Conservation (phyloP, 495 filamentous ascomycete genomes). For the Hyaloscypha bicolor region DNA sequence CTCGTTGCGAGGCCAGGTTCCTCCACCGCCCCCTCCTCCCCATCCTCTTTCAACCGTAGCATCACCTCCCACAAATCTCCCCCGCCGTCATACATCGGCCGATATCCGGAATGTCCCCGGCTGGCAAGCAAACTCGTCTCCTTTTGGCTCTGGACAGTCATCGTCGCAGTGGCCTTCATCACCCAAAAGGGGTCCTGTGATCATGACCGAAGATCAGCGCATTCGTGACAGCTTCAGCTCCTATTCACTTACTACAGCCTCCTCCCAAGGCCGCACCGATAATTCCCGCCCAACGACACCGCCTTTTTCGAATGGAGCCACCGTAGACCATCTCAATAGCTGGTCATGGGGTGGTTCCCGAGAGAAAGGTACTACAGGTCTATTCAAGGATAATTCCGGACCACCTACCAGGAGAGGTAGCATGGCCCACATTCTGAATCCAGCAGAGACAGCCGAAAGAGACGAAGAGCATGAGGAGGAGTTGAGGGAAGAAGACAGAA, state of each 20-base stretch:
- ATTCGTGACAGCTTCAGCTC: conserved; percentile 79
- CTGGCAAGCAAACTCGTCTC: conserved; percentile 76
- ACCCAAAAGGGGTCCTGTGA: conserved; percentile 63
- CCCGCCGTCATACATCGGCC: conserved; percentile 90
- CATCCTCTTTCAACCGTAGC: conserved; percentile 78
- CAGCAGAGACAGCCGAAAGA: conserved; percentile 73
- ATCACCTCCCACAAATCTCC: conserved; percentile 74
- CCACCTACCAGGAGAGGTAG: conserved; percentile 59
- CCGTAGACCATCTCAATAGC: conserved; percentile 51
- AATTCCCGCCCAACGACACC: conserved; percentile 75
- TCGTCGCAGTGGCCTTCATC: conserved; percentile 85
- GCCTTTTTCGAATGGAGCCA: conserved; percentile 48
- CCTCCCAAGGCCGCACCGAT: conserved; percentile 54
- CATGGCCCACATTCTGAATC: conserved; percentile 76
- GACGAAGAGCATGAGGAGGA: conserved; percentile 69
- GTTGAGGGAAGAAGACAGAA: conserved; percentile 63
- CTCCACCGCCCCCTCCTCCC: conserved; percentile 64
- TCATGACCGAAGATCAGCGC: conserved; percentile 70
- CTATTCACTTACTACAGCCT: conserved; percentile 69
- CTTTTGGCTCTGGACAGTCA: conserved; percentile 72
- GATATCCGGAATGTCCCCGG: conserved; percentile 85
- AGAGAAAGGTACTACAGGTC: conserved; percentile 28
- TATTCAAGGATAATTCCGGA: conserved; percentile 53
- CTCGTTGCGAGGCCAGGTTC: conserved; percentile 70
- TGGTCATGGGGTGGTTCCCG: conserved; percentile 56